These are phyloP conservation scores for Plasmodium knowlesi DNA, from an alignment of 169 alveolate genomes.

Conservation along the genomic window DNA sequence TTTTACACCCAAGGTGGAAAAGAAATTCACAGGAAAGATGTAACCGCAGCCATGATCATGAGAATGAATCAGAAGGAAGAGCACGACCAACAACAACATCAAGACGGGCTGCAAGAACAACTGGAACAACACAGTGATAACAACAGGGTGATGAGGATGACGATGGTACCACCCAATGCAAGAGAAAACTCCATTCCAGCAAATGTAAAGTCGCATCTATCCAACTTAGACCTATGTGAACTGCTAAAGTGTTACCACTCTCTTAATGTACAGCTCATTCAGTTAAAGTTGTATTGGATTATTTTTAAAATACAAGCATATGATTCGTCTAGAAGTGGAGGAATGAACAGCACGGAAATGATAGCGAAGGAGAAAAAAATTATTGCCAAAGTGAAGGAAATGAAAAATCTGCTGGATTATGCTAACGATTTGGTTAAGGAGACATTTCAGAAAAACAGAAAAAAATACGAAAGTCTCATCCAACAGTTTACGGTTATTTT, in stretches of 20 bases:
- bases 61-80: not conserved
- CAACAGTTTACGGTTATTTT: constrained; percentile 58
- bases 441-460: not conserved
- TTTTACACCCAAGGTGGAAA: not conserved
- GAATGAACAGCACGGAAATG: not conserved
- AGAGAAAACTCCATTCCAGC: not conserved
- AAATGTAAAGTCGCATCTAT: not conserved
- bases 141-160: not conserved
- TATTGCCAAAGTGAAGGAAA: constrained; percentile 20
- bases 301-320: constrained; percentile 1
- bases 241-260: constrained; percentile 40
- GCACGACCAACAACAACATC: too few relatives aligned
- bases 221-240: constrained; percentile 27
- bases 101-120: too few relatives aligned
- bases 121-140: not conserved
- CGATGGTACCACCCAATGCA: not conserved
- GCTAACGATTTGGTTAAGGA: constrained; percentile 28
- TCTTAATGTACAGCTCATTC: constrained; percentile 43
- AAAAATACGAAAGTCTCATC: constrained; percentile 10
- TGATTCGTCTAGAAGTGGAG: not conserved
- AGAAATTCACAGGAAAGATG: not conserved
- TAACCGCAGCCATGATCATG: not conserved
- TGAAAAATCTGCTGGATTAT: constrained; percentile 1
- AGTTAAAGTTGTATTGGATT: constrained; percentile 30
- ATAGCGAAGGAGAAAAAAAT: constrained; percentile 26